Conservation (phyloP, 352 stramenopile genomes). For the Globisporangium rhizosaccharum region DNA sequence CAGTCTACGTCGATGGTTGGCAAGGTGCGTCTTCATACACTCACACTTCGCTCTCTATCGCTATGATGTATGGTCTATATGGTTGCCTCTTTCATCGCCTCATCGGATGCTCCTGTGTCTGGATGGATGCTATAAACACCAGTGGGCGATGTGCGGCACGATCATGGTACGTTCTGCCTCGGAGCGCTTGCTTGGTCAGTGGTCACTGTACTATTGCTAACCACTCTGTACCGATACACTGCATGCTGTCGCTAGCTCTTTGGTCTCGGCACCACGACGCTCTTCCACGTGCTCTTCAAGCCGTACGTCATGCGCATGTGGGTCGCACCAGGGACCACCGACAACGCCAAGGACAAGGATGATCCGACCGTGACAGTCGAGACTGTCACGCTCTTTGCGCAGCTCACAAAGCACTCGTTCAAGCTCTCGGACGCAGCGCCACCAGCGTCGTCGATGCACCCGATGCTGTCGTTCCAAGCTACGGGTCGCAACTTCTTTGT, state of each 20-base stretch:
- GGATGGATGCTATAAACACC: background rate
- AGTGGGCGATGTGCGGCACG: slow-evolving; percentile 86
- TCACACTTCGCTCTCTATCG: background rate
- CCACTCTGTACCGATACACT: no score
- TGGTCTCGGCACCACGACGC: slow-evolving; percentile 69
- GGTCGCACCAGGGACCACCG: slow-evolving; percentile 19
- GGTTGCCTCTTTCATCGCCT: no score
- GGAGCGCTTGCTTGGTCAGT: background rate
- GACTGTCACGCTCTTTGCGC: slow-evolving; percentile 67
- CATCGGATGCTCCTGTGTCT: background rate
- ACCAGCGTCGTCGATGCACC: slow-evolving; percentile 65
- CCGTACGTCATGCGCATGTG: slow-evolving; percentile 84
- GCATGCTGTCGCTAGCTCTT: slow-evolving; percentile 38
- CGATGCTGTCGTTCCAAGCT: slow-evolving; percentile 80
- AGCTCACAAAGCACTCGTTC: slow-evolving; percentile 46
- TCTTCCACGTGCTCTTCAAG: slow-evolving; percentile 85
- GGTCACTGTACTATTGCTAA: background rate
- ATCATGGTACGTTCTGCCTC: slow-evolving; percentile 51
- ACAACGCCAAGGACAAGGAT: slow-evolving; percentile 9
- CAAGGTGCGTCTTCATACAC: slow-evolving; percentile 33
- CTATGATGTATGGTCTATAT: background rate
- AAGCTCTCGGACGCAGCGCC: slow-evolving; percentile 50
- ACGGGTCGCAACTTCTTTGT: slow-evolving; percentile 69
- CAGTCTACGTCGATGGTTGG: slow-evolving; percentile 65
- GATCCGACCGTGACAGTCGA: slow-evolving; percentile 55